These are phyloP conservation scores for Leishmania gerbilli DNA, from an alignment of 208 protist genomes.

Conservation along the genomic window DNA sequence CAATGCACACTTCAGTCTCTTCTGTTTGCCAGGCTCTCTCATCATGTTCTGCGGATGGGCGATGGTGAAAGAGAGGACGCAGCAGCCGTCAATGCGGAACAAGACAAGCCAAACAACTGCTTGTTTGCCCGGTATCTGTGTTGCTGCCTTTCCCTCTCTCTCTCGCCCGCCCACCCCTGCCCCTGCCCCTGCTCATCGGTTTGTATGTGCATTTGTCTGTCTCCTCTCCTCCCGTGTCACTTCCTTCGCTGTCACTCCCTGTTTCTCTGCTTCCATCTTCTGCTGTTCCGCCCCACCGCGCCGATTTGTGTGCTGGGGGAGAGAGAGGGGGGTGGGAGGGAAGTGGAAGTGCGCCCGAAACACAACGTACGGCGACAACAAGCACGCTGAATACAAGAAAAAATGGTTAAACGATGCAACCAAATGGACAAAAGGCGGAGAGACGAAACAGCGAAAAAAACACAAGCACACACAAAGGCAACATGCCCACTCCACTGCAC, in stretches of 20 bases:
- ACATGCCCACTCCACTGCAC: neutral
- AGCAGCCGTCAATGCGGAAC: neutral
- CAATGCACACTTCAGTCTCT: neutral
- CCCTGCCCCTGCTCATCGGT: neutral
- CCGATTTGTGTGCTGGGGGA: neutral
- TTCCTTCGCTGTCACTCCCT: constrained; percentile 3
- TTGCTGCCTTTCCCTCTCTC: neutral
- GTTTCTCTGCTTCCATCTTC: constrained; percentile 7
- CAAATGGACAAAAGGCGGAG: neutral
- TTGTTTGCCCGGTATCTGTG: neutral
- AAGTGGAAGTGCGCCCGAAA: neutral
- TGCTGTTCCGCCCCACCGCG: neutral
- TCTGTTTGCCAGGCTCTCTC: neutral
- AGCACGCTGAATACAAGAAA: too few relatives aligned
- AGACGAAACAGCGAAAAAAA: neutral
- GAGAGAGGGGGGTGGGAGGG: too few relatives aligned
- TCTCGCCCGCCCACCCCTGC: too few relatives aligned
- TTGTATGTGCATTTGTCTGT: neutral
- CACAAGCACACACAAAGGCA: neutral
- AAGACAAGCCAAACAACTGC: neutral
- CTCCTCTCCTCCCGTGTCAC: neutral
- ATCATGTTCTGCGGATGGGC: neutral
- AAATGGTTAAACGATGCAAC: too few relatives aligned
- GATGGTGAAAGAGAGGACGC: constrained; percentile 1
- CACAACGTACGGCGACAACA: neutral